Evolutionary conservation across 2,329 filamentous ascomycete genomes (phyloP), one percentile per base, ranked within the genome.

Genomic region (Aspergillus nomiae): DNA sequence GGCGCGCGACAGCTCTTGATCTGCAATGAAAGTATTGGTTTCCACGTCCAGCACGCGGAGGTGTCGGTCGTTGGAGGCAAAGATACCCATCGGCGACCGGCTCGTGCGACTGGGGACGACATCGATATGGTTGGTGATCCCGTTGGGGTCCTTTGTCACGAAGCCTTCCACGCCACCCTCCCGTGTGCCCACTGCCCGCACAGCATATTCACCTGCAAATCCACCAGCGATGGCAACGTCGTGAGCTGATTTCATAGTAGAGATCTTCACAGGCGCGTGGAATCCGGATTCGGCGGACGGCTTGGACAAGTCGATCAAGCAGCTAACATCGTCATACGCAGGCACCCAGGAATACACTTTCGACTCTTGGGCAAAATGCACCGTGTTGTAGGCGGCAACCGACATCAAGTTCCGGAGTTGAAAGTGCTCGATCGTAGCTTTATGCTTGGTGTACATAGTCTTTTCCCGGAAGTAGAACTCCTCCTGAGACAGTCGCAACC

Each of bases 41-140:
- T 74, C 76, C 68, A 82, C 82, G 69, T 88, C 85, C 34, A 88
- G 78, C 32, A 84, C 74, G 10, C 85, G 84, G 14, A 88, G 73
- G 46, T 81, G 81, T 46, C 78, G 74, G 71, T 88, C 86, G 68
- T 88, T 88, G 3, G 85, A 87, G 66, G 83, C 83, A 65, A 88
- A 85, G 3, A 84, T 81, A 3, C 83, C 85, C 50, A 81, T 80
- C 1, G 83, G 83, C 1, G 76, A 74, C 48, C 80, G 78, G n/a
- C 76, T 82, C 4, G 78, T 77, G 43, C 85, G 83, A 53, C 77
- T 80, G 16, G 74, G 73, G 65, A 83, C 82, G 16, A 84, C 80
- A 69, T 87, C 83, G 62, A 87, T 80, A 69, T 88, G 85, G 63
- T 87, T 88, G 21, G 85, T 86, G 65, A 87, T 86, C 41, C 81